Base-by-base conservation (phyloP, 352 stramenopile genomes). In the Phytophthora macrochlamydospora region DNA sequence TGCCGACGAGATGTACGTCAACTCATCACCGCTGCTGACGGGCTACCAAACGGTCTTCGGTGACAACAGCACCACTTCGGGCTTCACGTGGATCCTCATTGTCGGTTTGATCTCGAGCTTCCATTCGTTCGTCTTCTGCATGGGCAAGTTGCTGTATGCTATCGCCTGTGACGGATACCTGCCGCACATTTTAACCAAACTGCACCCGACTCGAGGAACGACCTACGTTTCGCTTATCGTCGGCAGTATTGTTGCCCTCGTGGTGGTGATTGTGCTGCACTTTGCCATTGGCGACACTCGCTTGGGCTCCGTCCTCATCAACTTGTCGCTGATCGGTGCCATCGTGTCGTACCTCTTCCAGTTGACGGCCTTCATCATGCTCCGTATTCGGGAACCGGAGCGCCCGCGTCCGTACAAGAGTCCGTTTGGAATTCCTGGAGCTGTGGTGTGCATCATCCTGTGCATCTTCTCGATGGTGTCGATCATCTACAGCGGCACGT, bases 81-180 rank as follows among this genome's bases (percentile, higher is more conserved):
- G 60, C 6, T 89, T 87, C 50, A 85, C 78, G 56, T 89, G 80
- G 80, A 74, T 89, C 30, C 55, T 87, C 12, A 79, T 89, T 12
- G 72, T 89, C 0, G 80, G 80, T 4, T 58, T 89, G 5, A 77
- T 89, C 49, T 83, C 73, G 48, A 83, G 71, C 51, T 89, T 89
- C 65, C 80, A 89, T 71, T 89, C 80, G 67, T 89, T 89, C 72
- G 82, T 89, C 29, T 89, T 83, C 59, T 89, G 80, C 65, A 89
- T 89, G 80, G 76, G 80, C 31, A 81, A 81, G 35, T 54, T 89
- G 51, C 66, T 89, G 8, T 85, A 72, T 60, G 80, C 80, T 33
- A 89, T 89, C 48, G 80, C 80, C 8, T 79, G 78, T 45, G 80
- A 89, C 48, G 80, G 80, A n/a, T 89, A 75, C 62, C 67, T 89